A percentile compares a stretch with the other conserved stretches of the same genome.
phyloP scores from a whole-genome alignment of 2,329 filamentous ascomycete genomes.

The Fusarium temperatum region DNA sequence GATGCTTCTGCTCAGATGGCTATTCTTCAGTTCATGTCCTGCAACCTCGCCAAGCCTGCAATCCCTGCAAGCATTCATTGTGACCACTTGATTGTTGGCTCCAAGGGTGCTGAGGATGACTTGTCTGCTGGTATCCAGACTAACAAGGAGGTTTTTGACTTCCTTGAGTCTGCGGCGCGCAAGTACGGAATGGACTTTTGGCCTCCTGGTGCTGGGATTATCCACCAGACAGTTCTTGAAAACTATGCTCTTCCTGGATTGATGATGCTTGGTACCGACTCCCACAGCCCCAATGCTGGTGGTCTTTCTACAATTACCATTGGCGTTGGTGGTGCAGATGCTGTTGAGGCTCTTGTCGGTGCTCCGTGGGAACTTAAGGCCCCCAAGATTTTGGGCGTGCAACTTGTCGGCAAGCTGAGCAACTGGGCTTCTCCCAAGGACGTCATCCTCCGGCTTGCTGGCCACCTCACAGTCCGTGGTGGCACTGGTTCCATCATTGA shows the following conservation, averaged over 20 bases:
- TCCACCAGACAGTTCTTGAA: slow-evolving; percentile 97
- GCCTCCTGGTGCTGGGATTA: slow-evolving; percentile 93
- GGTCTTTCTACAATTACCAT: slow-evolving; percentile 94
- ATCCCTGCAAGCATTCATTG: slow-evolving; percentile 98
- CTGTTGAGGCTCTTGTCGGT: slow-evolving; percentile 94
- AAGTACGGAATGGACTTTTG: slow-evolving; percentile 96
- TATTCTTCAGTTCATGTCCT: slow-evolving; percentile 97
- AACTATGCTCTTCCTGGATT: slow-evolving; percentile 97
- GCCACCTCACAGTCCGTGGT: slow-evolving; percentile 88
- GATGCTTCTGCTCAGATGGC: slow-evolving; percentile 99
- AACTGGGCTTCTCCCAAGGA: slow-evolving; percentile 97
- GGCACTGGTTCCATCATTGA: slow-evolving; percentile 96
- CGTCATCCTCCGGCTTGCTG: slow-evolving; percentile 89
- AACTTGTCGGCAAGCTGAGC: slow-evolving; percentile 81
- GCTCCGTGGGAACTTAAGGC: slow-evolving; percentile 98
- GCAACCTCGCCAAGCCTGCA: slow-evolving; percentile 85
- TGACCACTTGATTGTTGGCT: slow-evolving; percentile 97
- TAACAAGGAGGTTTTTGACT: slow-evolving; percentile 98
- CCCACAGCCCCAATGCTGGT: slow-evolving; percentile 96
- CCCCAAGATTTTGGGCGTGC: slow-evolving; percentile 87
- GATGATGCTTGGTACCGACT: slow-evolving; percentile 99
- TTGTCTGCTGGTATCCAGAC: slow-evolving; percentile 84
- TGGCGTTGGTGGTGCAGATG: slow-evolving; percentile 95
- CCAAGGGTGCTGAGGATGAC: slow-evolving; percentile 88
- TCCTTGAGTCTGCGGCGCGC: slow-evolving; percentile 89